Conservation (phyloP, 1,284 basidiomycete genomes). For the Austroboletus rostrupii region DNA sequence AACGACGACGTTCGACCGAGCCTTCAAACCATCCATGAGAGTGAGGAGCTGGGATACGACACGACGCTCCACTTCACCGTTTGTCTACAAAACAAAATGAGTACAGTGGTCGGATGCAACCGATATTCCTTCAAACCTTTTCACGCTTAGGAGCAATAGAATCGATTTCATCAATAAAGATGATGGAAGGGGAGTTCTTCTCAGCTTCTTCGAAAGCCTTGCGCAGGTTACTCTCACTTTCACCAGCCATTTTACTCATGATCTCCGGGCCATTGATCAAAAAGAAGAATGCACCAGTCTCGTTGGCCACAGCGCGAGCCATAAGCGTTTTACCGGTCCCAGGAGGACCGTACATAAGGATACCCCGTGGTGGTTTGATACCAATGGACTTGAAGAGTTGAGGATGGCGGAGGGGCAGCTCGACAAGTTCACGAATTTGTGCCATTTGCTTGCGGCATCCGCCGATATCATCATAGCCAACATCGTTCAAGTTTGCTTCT, state of each 20-base stretch:
- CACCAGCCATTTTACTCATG: constrained; percentile 99
- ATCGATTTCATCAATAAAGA: constrained; percentile 99
- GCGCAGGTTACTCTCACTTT: constrained; percentile 93
- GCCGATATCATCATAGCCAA: constrained; percentile 99
- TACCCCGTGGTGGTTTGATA: constrained; percentile 99
- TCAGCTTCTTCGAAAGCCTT: constrained; percentile 99
- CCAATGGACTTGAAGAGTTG: constrained; percentile 99
- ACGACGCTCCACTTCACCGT: constrained; percentile 98
- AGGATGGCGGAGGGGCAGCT: constrained; percentile 95
- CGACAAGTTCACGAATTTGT: constrained; percentile 98
- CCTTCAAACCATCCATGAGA: constrained; percentile 98
- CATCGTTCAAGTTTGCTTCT: constrained; percentile 93
- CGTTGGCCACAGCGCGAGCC: constrained; percentile 98
- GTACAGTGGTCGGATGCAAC: constrained; percentile 1
- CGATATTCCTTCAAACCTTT: constrained; percentile 50
- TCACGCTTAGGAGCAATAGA: constrained; percentile 99
- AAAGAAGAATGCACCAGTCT: constrained; percentile 99
- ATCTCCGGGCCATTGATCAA: constrained; percentile 99
- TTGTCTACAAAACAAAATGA: constrained; percentile 61
- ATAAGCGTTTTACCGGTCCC: constrained; percentile 98
- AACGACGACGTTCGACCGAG: constrained; percentile 97
- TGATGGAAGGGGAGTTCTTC: constrained; percentile 99
- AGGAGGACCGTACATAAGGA: constrained; percentile 94
- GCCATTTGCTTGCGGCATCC: constrained; percentile 99
- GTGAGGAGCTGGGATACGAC: constrained; percentile 98